These are phyloP conservation scores for Zanthoxylum bungeanum DNA, from an alignment of 345 rosid species.

Conservation along the genomic window DNA sequence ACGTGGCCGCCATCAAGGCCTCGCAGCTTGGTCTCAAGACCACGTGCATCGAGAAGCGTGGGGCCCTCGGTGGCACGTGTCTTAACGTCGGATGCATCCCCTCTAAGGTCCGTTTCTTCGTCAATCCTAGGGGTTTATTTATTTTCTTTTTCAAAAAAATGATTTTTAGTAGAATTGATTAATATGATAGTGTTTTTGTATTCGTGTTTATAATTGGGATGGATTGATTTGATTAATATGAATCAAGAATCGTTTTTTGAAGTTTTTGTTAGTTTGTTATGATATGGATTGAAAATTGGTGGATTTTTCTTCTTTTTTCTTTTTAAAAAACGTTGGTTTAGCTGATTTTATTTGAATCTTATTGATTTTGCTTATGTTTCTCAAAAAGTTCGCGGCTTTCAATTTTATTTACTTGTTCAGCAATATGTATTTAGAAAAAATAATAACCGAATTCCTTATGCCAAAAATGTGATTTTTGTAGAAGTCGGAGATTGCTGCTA, in stretches of 20 bases:
- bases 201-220: neutral
- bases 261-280: neutral
- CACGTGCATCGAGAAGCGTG: slow-evolving; percentile 96
- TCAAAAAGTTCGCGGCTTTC: neutral
- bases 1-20: slow-evolving; percentile 99
- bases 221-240: neutral
- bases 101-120: slow-evolving; percentile 57
- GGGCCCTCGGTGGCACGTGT: slow-evolving; percentile 97
- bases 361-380: neutral
- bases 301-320: neutral
- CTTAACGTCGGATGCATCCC: slow-evolving; percentile 99
- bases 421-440: neutral
- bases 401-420: neutral
- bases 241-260: neutral
- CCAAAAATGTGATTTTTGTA: neutral
- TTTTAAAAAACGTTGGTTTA: no score
- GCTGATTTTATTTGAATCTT: neutral
- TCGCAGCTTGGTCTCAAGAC: slow-evolving; percentile 97
- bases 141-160: neutral
- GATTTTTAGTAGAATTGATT: neutral
- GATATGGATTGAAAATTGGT: neutral
- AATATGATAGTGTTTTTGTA: neutral
- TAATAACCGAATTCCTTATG: neutral
- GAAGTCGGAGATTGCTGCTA: no score
- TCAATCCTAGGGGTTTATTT: neutral